Conservation (phyloP, 257 asterid species). For the Knoxia roxburghii region DNA sequence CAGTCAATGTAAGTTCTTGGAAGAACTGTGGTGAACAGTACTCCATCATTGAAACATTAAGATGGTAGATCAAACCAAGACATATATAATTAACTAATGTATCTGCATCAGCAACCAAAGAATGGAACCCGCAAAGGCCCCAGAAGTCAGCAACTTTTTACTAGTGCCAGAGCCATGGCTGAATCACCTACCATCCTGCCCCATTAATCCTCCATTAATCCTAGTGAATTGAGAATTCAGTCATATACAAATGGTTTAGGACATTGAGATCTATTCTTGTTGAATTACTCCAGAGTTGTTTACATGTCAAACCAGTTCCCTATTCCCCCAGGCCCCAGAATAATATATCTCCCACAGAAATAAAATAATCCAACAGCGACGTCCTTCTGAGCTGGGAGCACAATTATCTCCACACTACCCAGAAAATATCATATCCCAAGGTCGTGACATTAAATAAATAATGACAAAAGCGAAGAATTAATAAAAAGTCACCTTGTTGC, state of each 20-base stretch:
- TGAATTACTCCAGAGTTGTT: no score
- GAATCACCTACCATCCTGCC: no score
- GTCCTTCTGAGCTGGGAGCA: constrained; percentile 12
- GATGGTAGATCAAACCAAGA: no score
- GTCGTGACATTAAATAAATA: neutral
- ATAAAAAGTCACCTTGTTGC: constrained; percentile 66
- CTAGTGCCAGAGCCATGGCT: neutral
- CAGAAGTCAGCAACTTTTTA: neutral
- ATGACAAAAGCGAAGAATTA: neutral
- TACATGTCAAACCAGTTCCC: no score
- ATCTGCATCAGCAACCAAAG: neutral
- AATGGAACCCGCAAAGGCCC: neutral
- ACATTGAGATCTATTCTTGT: no score
- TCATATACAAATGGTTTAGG: no score
- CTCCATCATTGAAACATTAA: neutral
- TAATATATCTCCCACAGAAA: neutral
- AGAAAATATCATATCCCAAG: neutral
- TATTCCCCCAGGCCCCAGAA: no score
- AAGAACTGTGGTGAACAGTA: neutral
- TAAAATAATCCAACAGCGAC: neutral
- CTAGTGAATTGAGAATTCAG: no score
- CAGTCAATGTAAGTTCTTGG: no score
- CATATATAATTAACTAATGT: no score
- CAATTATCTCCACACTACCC: no score
- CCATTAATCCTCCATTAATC: no score